Conservation (phyloP, 2,329 filamentous ascomycete genomes). For the Ampelomyces quisqualis region DNA sequence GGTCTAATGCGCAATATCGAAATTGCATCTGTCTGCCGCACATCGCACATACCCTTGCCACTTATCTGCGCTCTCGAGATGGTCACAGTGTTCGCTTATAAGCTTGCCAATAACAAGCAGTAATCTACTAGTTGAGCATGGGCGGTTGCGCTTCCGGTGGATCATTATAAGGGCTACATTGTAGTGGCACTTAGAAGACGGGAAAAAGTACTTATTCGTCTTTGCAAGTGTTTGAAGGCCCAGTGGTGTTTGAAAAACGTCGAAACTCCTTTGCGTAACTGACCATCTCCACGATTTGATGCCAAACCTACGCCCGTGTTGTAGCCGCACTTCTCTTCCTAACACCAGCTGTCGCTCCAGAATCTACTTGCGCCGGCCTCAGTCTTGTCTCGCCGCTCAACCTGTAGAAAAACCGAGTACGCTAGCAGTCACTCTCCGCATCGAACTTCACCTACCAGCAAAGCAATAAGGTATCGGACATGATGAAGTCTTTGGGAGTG, state of each 20-base stretch:
- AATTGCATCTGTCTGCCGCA: background rate
- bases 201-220: no score
- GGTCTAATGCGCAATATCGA: no score
- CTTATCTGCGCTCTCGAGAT: no score
- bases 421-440: constrained; percentile 23
- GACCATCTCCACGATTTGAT: no score
- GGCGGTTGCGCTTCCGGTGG: constrained; percentile 14
- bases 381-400: constrained; percentile 29
- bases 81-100: constrained; percentile 13
- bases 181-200: background rate
- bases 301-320: no score
- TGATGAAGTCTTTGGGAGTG: constrained; percentile 31
- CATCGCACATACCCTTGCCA: background rate
- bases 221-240: no score
- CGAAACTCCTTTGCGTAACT: no score
- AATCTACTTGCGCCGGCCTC: constrained; percentile 33
- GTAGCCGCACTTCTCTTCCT: background rate
- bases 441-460: constrained; percentile 33
- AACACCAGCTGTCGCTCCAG: constrained; percentile 8
- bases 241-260: no score
- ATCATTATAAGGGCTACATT: background rate
- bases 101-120: constrained; percentile 23
- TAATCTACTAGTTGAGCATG: constrained; percentile 9
- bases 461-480: constrained; percentile 32
- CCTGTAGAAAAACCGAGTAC: constrained; percentile 16